Base-by-base conservation (phyloP, 768 basidiomycete species). In the Flagelloscypha sp. region DNA sequence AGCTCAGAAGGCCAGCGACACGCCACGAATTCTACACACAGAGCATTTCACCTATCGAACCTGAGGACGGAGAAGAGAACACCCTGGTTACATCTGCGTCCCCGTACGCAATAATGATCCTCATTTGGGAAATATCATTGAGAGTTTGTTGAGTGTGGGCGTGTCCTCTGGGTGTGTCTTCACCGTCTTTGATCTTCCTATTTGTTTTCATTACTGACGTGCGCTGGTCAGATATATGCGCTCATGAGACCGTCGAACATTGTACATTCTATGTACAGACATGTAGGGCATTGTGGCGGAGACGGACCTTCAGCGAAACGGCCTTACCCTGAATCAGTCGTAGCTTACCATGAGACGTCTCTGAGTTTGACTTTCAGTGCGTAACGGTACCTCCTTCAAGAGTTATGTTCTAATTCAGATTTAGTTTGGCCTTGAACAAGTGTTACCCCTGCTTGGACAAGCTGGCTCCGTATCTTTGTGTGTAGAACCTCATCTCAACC, bases 241-340 rank as follows among this genome's bases (percentile, higher is more conserved):
- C 22, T 84, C 88, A 20, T 67, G 84, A 49, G 95, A 98, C 66
- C 69, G 84, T 48, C 78, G 81, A 28, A 94, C 90, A 0, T 68
- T 98, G 21, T 99, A 94, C 55, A 72, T 99, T 38, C 98, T 95
- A 58, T 95, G 95, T 18, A 98, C 95, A 4, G 95, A 99, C 53
- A 95, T 98, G 59, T 99, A 99, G 49, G 95, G 95, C n/a, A 99
- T 95, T 6, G 94, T 95, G 1, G 95, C 95, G 1, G 95, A 99
- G 66, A 97, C 93, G 2, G 93, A 95, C n/a, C n/a, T n/a, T n/a
- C n/a, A n/a, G n/a, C n/a, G n/a, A n/a, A n/a, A n/a, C n/a, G n/a
- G n/a, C n/a, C n/a, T n/a, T n/a, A n/a, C n/a, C n/a, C n/a, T n/a
- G n/a, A n/a, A n/a, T n/a, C n/a, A n/a, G n/a, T n/a, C n/a, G n/a